These are phyloP conservation scores for Salvia sclarea DNA, from an alignment of 305 asterid genomes.

Conservation along the genomic window DNA sequence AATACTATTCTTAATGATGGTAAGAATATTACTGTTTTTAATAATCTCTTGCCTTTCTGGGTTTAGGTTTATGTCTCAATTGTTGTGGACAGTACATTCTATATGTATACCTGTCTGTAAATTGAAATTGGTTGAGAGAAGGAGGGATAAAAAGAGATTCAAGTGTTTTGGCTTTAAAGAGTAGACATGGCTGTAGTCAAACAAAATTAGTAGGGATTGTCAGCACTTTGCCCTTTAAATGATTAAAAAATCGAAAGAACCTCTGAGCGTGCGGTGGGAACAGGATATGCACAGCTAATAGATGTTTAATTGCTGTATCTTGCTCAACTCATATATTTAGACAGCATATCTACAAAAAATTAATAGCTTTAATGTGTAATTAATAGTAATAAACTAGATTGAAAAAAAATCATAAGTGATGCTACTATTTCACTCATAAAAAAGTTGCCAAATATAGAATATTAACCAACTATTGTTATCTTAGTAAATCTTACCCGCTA, in stretches of 20 bases:
- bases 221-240: conserved; percentile 12
- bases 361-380: not conserved
- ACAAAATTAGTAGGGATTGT: not conserved
- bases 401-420: not conserved
- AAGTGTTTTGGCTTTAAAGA: not conserved
- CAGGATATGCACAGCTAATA: conserved; percentile 1
- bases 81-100: not conserved
- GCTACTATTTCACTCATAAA: not conserved
- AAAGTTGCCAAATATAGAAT: not conserved
- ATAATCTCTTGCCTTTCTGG: not conserved
- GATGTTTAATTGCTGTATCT: conserved; percentile 9
- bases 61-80: not conserved
- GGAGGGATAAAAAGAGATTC: not conserved
- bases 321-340: not conserved
- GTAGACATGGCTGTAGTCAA: not conserved
- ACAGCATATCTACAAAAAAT: not conserved
- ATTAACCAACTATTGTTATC: not conserved
- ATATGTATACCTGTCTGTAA: conserved; percentile 12
- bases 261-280: not conserved
- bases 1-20: conserved; percentile 47
- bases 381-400: not conserved
- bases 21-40: conserved; percentile 32
- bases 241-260: conserved; percentile 2
- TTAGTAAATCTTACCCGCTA: not conserved
- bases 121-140: not conserved